Base-by-base conservation (phyloP, 768 basidiomycete genomes). In the Neoboletus brunneissimus region DNA sequence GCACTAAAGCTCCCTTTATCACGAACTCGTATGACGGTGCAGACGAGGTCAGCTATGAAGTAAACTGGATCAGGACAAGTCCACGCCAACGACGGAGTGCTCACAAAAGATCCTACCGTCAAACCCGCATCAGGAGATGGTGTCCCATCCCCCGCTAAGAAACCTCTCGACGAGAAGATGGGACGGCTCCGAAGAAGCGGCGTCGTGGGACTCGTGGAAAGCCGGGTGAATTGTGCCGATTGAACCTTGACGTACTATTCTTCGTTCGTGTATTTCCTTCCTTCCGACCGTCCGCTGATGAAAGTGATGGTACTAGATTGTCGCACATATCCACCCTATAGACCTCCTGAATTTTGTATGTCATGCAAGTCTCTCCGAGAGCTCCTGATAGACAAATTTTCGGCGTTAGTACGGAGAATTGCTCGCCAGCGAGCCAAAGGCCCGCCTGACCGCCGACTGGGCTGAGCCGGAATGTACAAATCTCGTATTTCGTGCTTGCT, bases 391-490 rank as follows among this genome's bases (percentile, higher is more conserved):
- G 54, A 34, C 20, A 59, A 44, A 51, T 23, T 68, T 60, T 49
- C 70, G 64, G 49, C 56, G 69, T 54, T 70, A 53, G 48, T 71
- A 57, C 55, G 70, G 68, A 63, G 47, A 31, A 41, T 18, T 5
- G 40, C 54, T 37, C 70, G 79, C 32, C 56, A 45, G 10, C 71
- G 70, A 51, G 66, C 76, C 22, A 60, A 61, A 32, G 72, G 71
- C 13, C 65, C 79, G 11, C 80, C 80, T 1, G 53, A 62, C 9
- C 77, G 76, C 56, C 15, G 79, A 81, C 60, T 63, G 80, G 53
- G 69, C 61, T 15, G 79, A 81, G 67, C 62, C 71, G 3, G 71
- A 77, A 59, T 81, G 74, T 53, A 75, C 76, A 27, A 76, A 69
- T 51, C 72, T 82, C 20, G 67, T 70, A 16, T 81, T 60, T 18